Evolutionary conservation across 371 early-diverging fungal genomes (phyloP), one percentile per base, ranked within the genome.

Genomic region (Circinella minor): DNA sequence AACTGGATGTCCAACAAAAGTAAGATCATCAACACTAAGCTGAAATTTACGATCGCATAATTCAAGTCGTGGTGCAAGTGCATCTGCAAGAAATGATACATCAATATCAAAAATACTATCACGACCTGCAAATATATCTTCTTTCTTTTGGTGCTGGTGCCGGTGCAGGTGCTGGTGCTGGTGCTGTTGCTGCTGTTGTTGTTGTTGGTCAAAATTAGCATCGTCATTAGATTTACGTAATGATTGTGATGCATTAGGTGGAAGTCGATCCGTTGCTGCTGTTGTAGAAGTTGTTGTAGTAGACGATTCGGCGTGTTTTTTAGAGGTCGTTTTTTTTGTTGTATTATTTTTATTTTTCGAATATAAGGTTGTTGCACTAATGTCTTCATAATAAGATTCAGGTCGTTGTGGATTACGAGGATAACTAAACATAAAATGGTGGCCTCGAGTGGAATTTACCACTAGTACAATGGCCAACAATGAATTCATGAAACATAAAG

Each of bases 21-120:
- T 90, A 65, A 93, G 51, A 61, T 91, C 90, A 66, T 95, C 93
- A 37, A 95, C 87, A 15, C 87, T 84, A n/a, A 95, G 82, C 71
- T 92, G 92, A 74, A 95, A 95, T 63, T 88, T 85, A 36, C 85
- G 78, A 76, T 93, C 92, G 68, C 94, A 89, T 4, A 94, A 78
- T 6, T 90, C 81, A 10, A 81, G 74, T 78, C 89, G 92, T 9
- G 95, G 95, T 0, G 93, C 89, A 9, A 95, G 82, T 7, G 93
- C 77, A 67, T 92, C 90, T 9, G 93, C 91, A 27, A 93, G 84
- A 65, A 91, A 84, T 10, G 85, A 81, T 4, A 88, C 85, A 17
- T 91, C 89, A 59, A 91, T 89, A 66, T 92, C 89, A 61, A 92
- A 86, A 10, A 92, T 78, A n/a, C 74, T 74, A 55, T 82, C 78